Conservation (phyloP, 2,329 filamentous ascomycete species). For the Sarocladium oryzae region DNA sequence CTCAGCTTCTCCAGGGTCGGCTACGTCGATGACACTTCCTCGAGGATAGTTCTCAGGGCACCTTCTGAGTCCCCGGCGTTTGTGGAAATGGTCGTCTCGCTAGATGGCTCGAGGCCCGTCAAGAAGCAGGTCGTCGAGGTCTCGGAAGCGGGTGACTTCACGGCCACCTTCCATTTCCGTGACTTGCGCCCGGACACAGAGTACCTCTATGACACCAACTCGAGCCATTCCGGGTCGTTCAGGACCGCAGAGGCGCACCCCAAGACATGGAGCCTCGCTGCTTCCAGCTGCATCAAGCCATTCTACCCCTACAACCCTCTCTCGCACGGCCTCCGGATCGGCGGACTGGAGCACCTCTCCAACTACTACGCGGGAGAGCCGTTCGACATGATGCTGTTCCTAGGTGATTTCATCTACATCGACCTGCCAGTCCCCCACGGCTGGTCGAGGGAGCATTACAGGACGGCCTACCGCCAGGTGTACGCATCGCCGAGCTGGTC, state of each 20-base stretch:
- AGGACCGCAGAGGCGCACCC: constrained; percentile 40
- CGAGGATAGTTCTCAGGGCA: constrained; percentile 56
- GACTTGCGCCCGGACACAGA: constrained; percentile 48
- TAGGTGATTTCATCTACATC: constrained; percentile 55
- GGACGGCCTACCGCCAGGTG: constrained; percentile 50
- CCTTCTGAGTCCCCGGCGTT: constrained; percentile 33
- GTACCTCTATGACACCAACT: constrained; percentile 56
- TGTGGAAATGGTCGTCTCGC: constrained; percentile 20
- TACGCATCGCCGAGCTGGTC: constrained; percentile 62
- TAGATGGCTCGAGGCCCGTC: constrained; percentile 14
- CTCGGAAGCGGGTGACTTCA: constrained; percentile 54
- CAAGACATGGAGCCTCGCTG: constrained; percentile 47
- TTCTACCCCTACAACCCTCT: constrained; percentile 60
- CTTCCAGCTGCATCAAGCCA: constrained; percentile 63
- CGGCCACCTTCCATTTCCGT: constrained; percentile 43
- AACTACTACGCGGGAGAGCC: constrained; percentile 8
- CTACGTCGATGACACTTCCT: constrained; percentile 55
- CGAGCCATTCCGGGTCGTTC: constrained; percentile 56
- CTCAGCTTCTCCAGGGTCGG: constrained; percentile 57
- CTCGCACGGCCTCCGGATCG: constrained; percentile 54
- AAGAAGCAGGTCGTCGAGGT: constrained; percentile 39
- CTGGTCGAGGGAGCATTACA: constrained; percentile 15
- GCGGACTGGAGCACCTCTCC: constrained; percentile 44
- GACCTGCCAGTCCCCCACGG: constrained; percentile 40
- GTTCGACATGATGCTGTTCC: constrained; percentile 43